A percentile compares a stretch with the other conserved stretches of the same genome.
These are phyloP conservation scores for Anastatica hierochuntica DNA, from an alignment of 345 rosid species.

Conservation along the genomic window DNA sequence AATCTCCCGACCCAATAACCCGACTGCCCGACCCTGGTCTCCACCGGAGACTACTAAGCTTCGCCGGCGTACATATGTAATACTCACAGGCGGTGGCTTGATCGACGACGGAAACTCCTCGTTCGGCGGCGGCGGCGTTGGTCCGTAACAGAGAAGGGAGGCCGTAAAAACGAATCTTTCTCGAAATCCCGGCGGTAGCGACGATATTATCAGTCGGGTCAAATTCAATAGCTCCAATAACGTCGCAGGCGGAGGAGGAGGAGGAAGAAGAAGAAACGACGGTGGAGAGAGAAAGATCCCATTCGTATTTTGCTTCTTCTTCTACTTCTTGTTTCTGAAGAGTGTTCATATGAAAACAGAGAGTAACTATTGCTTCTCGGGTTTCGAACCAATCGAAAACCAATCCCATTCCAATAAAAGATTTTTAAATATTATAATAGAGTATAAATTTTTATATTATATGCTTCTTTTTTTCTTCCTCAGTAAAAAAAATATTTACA, in stretches of 20 bases:
- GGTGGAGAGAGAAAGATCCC: slow-evolving; percentile 63
- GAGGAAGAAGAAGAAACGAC: slow-evolving; percentile 35
- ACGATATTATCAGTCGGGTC: slow-evolving; percentile 52
- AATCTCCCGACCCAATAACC: slow-evolving; percentile 70
- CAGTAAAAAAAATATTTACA: slow-evolving; percentile 10
- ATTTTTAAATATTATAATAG: neutral
- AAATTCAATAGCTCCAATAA: slow-evolving; percentile 69
- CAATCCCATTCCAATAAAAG: slow-evolving; percentile 11
- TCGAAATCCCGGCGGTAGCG: slow-evolving; percentile 82
- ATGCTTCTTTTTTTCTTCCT: neutral
- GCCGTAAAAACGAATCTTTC: slow-evolving; percentile 67
- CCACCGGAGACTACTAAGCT: slow-evolving; percentile 79
- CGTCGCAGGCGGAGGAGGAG: slow-evolving; percentile 39
- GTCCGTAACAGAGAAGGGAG: slow-evolving; percentile 27
- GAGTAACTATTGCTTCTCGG: slow-evolving; percentile 14
- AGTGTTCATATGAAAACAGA: slow-evolving; percentile 26
- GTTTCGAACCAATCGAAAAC: slow-evolving; percentile 25
- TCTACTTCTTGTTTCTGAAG: slow-evolving; percentile 9
- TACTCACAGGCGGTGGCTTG: slow-evolving; percentile 45
- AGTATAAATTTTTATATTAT: neutral
- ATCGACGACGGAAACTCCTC: slow-evolving; percentile 22
- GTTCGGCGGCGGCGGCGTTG: neutral
- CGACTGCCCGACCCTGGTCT: slow-evolving; percentile 47
- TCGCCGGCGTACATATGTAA: slow-evolving; percentile 76
- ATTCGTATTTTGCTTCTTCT: slow-evolving; percentile 34